Percentiles rank a stretch among this genome's conserved stretches.
Conservation (phyloP, 768 basidiomycete genomes). For the Collybia mongolica region DNA sequence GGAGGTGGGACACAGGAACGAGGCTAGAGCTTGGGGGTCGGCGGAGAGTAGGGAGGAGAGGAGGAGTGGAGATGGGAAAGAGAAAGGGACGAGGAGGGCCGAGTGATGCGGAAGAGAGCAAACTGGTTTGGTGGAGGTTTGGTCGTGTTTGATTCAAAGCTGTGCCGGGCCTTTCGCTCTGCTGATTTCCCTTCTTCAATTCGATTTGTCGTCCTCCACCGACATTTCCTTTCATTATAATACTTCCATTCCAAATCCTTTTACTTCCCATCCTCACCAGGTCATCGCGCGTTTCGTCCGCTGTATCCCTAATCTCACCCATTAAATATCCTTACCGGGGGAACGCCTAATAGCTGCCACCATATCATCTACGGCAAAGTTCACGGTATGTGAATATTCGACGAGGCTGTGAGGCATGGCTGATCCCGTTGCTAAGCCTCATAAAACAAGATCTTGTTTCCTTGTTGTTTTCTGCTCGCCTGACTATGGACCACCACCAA, state of each 20-base stretch:
- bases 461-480: background rate
- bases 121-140: background rate
- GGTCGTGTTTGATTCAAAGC: background rate
- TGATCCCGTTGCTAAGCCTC: constrained; percentile 6
- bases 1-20: too few species aligned
- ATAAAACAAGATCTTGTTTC: constrained; percentile 3
- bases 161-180: background rate
- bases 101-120: background rate
- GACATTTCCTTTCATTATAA: too few species aligned
- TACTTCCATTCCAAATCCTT: too few species aligned
- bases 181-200: too few species aligned
- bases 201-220: too few species aligned
- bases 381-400: constrained; percentile 2
- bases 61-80: background rate
- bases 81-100: background rate
- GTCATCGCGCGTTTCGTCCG: too few species aligned
- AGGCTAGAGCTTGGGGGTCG: too few species aligned
- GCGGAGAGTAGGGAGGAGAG: too few species aligned
- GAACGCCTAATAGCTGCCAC: too few species aligned
- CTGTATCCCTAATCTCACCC: too few species aligned
- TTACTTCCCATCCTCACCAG: too few species aligned
- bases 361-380: constrained; percentile 4
- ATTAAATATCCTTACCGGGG: too few species aligned
- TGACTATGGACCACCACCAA: constrained; percentile 16
- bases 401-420: constrained; percentile 3